Percentiles rank a stretch among this genome's conserved stretches.
Conservation (phyloP, 495 filamentous ascomycete genomes). For the Podospora conica region DNA sequence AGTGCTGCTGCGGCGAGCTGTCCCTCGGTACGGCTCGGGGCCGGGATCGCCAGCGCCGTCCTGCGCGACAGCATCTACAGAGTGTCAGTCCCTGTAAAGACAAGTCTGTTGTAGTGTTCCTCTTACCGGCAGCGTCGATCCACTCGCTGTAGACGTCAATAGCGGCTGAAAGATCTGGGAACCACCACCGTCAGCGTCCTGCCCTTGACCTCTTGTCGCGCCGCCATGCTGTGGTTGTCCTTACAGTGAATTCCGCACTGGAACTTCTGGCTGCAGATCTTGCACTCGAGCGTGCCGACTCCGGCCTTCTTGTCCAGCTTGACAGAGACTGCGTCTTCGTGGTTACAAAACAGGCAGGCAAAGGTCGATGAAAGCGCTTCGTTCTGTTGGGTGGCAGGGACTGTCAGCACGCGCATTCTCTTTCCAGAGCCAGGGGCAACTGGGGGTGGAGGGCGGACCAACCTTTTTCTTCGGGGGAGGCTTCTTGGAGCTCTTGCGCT, state of each 20-base stretch:
- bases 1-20: slow-evolving; percentile 5
- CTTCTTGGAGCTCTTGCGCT: slow-evolving; percentile 9
- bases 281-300: slow-evolving; percentile 78
- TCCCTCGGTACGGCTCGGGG: not conserved
- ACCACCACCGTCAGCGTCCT: not conserved
- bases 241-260: slow-evolving; percentile 89
- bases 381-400: slow-evolving; percentile 44
- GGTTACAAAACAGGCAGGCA: slow-evolving; percentile 97
- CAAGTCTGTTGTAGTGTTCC: too few species aligned
- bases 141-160: slow-evolving; percentile 98
- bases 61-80: slow-evolving; percentile 39
- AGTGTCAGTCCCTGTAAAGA: not conserved
- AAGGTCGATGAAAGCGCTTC: slow-evolving; percentile 85
- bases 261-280: slow-evolving; percentile 87
- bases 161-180: slow-evolving; percentile 70
- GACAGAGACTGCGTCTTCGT: slow-evolving; percentile 83
- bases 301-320: slow-evolving; percentile 89
- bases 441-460: not conserved
- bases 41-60: slow-evolving; percentile 13
- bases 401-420: not conserved
- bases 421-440: not conserved
- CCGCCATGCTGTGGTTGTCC: slow-evolving; percentile 22
- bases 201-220: not conserved
- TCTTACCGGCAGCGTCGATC: slow-evolving; percentile 90
- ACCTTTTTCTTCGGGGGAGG: slow-evolving; percentile 5